phyloP scores from a whole-genome alignment of 345 rosid species.

The Citrus cavaleriei region DNA sequence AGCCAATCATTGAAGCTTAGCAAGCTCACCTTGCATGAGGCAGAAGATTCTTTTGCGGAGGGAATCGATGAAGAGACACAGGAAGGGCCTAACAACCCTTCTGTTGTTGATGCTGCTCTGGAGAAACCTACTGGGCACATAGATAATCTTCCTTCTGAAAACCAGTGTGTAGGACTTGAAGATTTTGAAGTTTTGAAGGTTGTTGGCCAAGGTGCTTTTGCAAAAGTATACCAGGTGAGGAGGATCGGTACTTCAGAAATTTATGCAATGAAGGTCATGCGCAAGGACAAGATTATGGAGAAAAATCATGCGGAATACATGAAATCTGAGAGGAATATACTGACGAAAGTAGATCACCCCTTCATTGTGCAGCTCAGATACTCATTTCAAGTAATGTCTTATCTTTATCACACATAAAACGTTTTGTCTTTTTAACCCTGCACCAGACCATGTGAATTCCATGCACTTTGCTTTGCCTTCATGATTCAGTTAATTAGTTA shows the following conservation, averaged over 20 bases:
- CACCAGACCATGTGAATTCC: background rate
- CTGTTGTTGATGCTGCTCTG: conserved; percentile 5
- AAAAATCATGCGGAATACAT: conserved; percentile 49
- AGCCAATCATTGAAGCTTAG: conserved; percentile 44
- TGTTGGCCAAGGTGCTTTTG: conserved; percentile 55
- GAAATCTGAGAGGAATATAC: conserved; percentile 46
- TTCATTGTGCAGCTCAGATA: conserved; percentile 48
- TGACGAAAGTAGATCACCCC: conserved; percentile 46
- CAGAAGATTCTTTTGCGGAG: conserved; percentile 31
- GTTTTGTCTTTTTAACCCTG: background rate
- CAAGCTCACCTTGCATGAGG: conserved; percentile 43
- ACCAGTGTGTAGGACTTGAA: conserved; percentile 35
- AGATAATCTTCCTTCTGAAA: conserved; percentile 13
- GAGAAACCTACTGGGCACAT: conserved; percentile 13
- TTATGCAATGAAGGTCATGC: conserved; percentile 52
- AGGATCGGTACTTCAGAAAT: conserved; percentile 41
- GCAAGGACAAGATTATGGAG: conserved; percentile 48
- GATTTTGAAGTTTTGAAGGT: conserved; percentile 49
- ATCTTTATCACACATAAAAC: background rate
- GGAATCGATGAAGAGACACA: conserved; percentile 12
- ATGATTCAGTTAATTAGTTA: background rate
- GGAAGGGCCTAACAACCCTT: conserved; percentile 1
- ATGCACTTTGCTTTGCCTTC: background rate
- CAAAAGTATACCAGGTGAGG: conserved; percentile 47
- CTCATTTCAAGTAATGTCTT: conserved; percentile 37